Evolutionary conservation across 2,329 filamentous ascomycete genomes (phyloP).

Genomic region (Cytospora mali): DNA sequence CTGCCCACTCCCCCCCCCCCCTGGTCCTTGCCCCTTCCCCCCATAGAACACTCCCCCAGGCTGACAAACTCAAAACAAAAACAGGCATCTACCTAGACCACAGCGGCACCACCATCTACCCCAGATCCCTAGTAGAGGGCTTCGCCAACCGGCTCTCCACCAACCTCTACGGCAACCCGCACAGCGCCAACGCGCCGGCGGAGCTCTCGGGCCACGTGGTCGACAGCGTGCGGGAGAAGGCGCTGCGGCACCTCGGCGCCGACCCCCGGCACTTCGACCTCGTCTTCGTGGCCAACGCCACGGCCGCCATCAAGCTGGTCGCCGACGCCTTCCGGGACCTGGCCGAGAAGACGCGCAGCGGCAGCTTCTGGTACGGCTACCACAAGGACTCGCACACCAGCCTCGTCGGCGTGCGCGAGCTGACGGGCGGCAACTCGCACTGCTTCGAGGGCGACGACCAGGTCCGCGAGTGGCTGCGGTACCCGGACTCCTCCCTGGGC

Average conservation of each 20-base stretch:
- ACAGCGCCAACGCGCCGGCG: constrained; percentile 64
- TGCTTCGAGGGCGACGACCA: constrained; percentile 64
- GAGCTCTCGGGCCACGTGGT: constrained; percentile 59
- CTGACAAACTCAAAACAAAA: not conserved
- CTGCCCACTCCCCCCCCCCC: not conserved
- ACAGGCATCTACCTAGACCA: constrained; percentile 60
- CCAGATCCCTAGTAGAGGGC: constrained; percentile 57
- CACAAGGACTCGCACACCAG: constrained; percentile 65
- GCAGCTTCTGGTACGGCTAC: constrained; percentile 60
- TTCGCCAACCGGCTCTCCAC: constrained; percentile 58
- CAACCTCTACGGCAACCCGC: constrained; percentile 69
- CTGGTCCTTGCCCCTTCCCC: too few species aligned
- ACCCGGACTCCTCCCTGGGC: too few species aligned
- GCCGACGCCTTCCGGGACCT: constrained; percentile 59
- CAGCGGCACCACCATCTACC: constrained; percentile 59
- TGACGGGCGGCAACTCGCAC: constrained; percentile 53
- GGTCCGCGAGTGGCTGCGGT: constrained; percentile 48
- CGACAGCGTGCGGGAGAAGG: constrained; percentile 55
- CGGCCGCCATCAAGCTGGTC: constrained; percentile 83
- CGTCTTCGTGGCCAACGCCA: constrained; percentile 85
- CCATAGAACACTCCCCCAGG: too few species aligned
- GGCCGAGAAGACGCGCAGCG: constrained; percentile 47
- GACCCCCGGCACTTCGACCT: constrained; percentile 61
- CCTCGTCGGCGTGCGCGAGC: constrained; percentile 69
- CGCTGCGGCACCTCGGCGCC: constrained; percentile 61